Conservation (phyloP, 169 alveolate species). For the Eimeria acervulina region DNA sequence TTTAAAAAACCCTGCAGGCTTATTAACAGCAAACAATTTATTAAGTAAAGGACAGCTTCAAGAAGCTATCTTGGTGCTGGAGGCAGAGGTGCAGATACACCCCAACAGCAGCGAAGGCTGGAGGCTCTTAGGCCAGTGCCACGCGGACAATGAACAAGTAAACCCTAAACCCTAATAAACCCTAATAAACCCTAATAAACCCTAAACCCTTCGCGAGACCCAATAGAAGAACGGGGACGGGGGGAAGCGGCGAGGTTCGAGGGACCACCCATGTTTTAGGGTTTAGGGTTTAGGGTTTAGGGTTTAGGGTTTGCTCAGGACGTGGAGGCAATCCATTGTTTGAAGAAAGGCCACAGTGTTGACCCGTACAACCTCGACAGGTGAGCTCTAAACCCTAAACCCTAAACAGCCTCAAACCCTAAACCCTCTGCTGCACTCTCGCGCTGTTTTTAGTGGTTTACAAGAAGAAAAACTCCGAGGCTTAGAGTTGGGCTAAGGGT, state of each 20-base stretch:
- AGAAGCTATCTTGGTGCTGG: no score
- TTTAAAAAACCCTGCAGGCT: no score
- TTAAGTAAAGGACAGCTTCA: no score
- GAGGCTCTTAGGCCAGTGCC: slow-evolving; percentile 18
- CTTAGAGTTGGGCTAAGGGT: neutral
- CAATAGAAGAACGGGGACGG: no score
- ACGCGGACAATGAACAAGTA: slow-evolving; percentile 92
- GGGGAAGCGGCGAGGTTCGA: no score
- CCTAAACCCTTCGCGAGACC: neutral
- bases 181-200: neutral
- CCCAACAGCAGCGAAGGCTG: no score
- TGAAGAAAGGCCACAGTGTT: slow-evolving; percentile 88
- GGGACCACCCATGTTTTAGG: neutral
- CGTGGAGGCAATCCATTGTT: slow-evolving; percentile 38
- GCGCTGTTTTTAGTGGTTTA: neutral
- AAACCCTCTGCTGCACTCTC: neutral
- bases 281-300: slow-evolving; percentile 59
- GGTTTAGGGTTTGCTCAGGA: slow-evolving; percentile 43
- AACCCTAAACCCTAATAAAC: slow-evolving; percentile 1
- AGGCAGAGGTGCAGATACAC: no score
- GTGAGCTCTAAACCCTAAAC: slow-evolving; percentile 40
- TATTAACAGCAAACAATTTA: no score
- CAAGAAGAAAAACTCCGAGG: neutral
- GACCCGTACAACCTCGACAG: slow-evolving; percentile 81
- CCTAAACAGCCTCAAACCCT: neutral